Conservation (phyloP, 2,329 filamentous ascomycete genomes). For the Penicillium sp. region DNA sequence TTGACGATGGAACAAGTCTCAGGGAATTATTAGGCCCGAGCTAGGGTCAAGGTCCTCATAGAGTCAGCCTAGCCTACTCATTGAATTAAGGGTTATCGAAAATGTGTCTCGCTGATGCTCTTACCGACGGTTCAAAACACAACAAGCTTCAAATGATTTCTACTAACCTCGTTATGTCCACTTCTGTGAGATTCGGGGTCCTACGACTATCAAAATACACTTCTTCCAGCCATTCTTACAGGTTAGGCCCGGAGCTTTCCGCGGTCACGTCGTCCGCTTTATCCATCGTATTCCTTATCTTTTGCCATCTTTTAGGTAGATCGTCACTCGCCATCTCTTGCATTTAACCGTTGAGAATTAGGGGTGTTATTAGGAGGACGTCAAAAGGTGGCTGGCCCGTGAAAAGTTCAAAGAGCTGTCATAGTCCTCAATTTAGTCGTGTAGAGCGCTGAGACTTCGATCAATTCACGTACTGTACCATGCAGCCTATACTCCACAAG, state of each 20-base stretch:
- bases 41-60: too few relatives aligned
- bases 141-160: slow-evolving; percentile 24
- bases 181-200: slow-evolving; percentile 21
- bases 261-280: not conserved
- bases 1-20: too few relatives aligned
- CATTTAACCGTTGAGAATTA: slow-evolving; percentile 38
- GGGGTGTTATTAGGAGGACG: slow-evolving; percentile 33
- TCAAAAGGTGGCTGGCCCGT: slow-evolving; percentile 41
- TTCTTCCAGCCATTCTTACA: slow-evolving; percentile 42
- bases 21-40: too few relatives aligned
- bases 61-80: slow-evolving; percentile 7
- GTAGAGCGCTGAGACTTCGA: not conserved
- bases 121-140: slow-evolving; percentile 26
- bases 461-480: slow-evolving; percentile 34
- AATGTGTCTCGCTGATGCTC: slow-evolving; percentile 26
- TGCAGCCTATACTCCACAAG: slow-evolving; percentile 40
- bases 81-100: slow-evolving; percentile 28
- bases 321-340: slow-evolving; percentile 34
- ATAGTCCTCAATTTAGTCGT: slow-evolving; percentile 9
- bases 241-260: slow-evolving; percentile 18
- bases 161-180: slow-evolving; percentile 26
- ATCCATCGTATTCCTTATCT: slow-evolving; percentile 28
- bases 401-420: slow-evolving; percentile 41
- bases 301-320: slow-evolving; percentile 37
- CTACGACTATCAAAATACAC: slow-evolving; percentile 36